Evolutionary conservation across 768 basidiomycete species (phyloP).

Genomic region (Panaeolus cyanescens): DNA sequence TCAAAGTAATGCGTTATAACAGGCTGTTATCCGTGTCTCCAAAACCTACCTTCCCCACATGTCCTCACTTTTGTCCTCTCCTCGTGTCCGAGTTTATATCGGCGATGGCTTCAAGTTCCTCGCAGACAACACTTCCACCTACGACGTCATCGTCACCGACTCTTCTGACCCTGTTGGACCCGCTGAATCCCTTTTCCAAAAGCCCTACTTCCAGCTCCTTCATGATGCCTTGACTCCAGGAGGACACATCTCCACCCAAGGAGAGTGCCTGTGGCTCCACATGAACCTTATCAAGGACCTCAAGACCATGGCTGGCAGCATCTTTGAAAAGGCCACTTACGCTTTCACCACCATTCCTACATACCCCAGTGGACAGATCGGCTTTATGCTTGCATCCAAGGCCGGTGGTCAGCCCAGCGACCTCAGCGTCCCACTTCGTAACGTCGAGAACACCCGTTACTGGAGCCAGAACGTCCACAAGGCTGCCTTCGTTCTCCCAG

Average conservation of each 20-base stretch:
- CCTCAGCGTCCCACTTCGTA: conserved; percentile 71
- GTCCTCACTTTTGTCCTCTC: conserved; percentile 78
- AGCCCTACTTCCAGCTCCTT: conserved; percentile 95
- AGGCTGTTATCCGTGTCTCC: conserved; percentile 95
- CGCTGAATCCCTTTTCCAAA: conserved; percentile 91
- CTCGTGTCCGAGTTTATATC: conserved; percentile 81
- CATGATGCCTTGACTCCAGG: conserved; percentile 88
- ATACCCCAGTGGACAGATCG: conserved; percentile 98
- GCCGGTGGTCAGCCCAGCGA: conserved; percentile 54
- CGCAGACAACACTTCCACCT: conserved; percentile 79
- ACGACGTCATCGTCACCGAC: conserved; percentile 99
- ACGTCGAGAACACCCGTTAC: conserved; percentile 74
- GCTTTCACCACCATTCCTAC: conserved; percentile 97
- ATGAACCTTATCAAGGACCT: conserved; percentile 83
- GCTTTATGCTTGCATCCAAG: conserved; percentile 89
- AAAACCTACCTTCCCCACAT: conserved; percentile 94
- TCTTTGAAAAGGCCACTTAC: conserved; percentile 87
- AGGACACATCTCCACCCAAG: conserved; percentile 94
- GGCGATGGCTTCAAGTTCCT: conserved; percentile 99
- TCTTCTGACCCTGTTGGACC: conserved; percentile 98
- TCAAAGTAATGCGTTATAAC: background rate
- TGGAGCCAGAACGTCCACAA: conserved; percentile 84
- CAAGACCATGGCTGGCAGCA: conserved; percentile 59
- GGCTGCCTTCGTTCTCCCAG: conserved; percentile 88
- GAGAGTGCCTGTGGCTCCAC: conserved; percentile 95